Base-by-base conservation (phyloP, 148 eudicot species). In the Diospyros kaki region DNA sequence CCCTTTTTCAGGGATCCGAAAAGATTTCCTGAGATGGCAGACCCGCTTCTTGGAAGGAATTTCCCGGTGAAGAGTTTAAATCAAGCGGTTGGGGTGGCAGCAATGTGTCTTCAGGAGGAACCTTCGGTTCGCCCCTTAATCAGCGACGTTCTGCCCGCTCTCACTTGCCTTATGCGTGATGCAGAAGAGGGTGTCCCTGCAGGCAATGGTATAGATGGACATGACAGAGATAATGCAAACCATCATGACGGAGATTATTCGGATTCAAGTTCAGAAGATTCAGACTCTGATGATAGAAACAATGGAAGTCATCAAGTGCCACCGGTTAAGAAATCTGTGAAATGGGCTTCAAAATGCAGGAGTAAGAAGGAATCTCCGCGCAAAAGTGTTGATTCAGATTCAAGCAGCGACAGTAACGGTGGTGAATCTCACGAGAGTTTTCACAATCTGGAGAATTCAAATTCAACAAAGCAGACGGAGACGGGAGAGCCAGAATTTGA, bases 91-190 rank as follows among this genome's bases (percentile, higher is more conserved):
- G 98, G 92, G 53, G 86, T 91, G 2, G 93, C 91, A 15, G 93
- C 93, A 14, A 93, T 89, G 94, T 91, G 98, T 75, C 89, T 93
- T 11, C 91, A 93, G 68, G 94, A 93, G 43, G 94, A 91, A 75
- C 83, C 91, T 14, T 39, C 83, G 5, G 90, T 84, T 45, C 93
- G 98, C 3, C 98, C 98, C 13, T 76, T 87, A 62, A 88, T 93
- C 48, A 74, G 83, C 44, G 97, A 93, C 64, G 87, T 89, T 28
- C 86, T 87, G 18, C 85, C 89, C 0, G 89, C 91, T 52, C 91
- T 93, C 40, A 85, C 83, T 81, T 85, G 82, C 81, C 89, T 93
- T 4, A 69, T 84, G 1, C 40, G 80, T 48, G 86, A 82, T 72
- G 82, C 75, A 56, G 80, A 80, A 53, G 70, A 46, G 62, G 1